Conservation (phyloP, 1,284 basidiomycete genomes). For the Violaceomyces palustris region DNA sequence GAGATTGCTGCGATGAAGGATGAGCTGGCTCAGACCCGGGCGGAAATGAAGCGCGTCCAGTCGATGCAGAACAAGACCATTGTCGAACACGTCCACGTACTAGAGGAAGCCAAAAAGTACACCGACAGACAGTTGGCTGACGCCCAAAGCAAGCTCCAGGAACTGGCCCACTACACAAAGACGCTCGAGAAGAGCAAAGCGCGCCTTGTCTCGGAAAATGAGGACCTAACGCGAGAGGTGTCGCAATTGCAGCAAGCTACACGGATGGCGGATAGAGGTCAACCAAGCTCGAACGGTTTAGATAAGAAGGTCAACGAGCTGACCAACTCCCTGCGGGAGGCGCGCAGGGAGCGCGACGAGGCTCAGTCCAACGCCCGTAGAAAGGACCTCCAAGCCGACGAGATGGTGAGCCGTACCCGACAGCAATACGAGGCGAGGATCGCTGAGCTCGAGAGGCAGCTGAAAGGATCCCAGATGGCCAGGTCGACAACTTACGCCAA, state of each 20-base stretch:
- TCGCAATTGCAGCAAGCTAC: conserved; percentile 57
- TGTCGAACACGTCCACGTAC: conserved; percentile 95
- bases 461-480: conserved; percentile 54
- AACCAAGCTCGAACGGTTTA: conserved; percentile 50
- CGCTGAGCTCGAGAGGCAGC: conserved; percentile 63
- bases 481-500: conserved; percentile 51
- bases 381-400: conserved; percentile 65
- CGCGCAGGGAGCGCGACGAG: conserved; percentile 45
- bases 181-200: conserved; percentile 76
- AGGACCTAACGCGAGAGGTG: conserved; percentile 73
- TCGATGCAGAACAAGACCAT: conserved; percentile 93
- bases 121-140: conserved; percentile 87
- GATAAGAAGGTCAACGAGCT: conserved; percentile 62
- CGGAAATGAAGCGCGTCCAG: conserved; percentile 58
- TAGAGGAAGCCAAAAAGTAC: conserved; percentile 92
- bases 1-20: conserved; percentile 75
- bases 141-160: conserved; percentile 70
- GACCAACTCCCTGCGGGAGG: conserved; percentile 20
- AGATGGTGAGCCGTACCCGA: conserved; percentile 65
- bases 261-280: too few species aligned
- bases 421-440: conserved; percentile 67
- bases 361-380: conserved; percentile 58
- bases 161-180: conserved; percentile 69
- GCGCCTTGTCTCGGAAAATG: conserved; percentile 72
- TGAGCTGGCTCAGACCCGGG: conserved; percentile 66